Conservation (phyloP, 2,329 filamentous ascomycete species). For the Fusarium beomiforme region DNA sequence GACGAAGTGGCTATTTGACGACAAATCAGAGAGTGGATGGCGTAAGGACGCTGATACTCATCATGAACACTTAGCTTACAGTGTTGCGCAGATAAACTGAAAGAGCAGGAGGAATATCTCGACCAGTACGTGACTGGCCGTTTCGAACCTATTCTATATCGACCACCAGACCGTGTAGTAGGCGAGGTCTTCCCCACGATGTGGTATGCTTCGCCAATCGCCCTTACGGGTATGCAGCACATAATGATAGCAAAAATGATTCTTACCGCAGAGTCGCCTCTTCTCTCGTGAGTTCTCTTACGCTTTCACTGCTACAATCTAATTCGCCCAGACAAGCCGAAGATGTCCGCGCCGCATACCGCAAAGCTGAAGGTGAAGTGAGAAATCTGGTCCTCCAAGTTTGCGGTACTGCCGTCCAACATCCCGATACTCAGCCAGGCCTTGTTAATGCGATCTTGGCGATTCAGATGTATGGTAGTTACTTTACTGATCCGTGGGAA, state of each 20-base stretch:
- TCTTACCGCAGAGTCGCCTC: constrained; percentile 24
- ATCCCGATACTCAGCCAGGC: constrained; percentile 15
- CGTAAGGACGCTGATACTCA: not conserved
- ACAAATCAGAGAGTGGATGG: constrained; percentile 29
- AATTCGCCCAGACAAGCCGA: not conserved
- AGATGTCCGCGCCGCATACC: constrained; percentile 21
- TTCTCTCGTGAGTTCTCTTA: not conserved
- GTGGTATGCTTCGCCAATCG: constrained; percentile 33
- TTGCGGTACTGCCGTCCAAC: constrained; percentile 31
- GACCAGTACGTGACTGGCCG: not conserved
- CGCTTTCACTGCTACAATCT: accelerated
- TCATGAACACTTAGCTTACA: accelerated
- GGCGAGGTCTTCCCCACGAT: constrained; percentile 35
- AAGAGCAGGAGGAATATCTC: constrained; percentile 32
- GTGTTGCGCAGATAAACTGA: not conserved
- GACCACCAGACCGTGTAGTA: not conserved
- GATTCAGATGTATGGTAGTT: constrained; percentile 32
- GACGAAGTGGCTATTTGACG: constrained; percentile 28
- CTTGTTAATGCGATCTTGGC: constrained; percentile 30
- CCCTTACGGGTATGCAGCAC: constrained; percentile 35
- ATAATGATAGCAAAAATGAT: constrained; percentile 42
- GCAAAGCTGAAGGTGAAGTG: constrained; percentile 24
- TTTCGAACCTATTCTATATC: constrained; percentile 23
- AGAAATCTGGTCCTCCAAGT: constrained; percentile 28
- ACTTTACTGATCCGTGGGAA: constrained; percentile 38